phyloP scores from a whole-genome alignment of 768 basidiomycete species.

The Russula foetens region DNA sequence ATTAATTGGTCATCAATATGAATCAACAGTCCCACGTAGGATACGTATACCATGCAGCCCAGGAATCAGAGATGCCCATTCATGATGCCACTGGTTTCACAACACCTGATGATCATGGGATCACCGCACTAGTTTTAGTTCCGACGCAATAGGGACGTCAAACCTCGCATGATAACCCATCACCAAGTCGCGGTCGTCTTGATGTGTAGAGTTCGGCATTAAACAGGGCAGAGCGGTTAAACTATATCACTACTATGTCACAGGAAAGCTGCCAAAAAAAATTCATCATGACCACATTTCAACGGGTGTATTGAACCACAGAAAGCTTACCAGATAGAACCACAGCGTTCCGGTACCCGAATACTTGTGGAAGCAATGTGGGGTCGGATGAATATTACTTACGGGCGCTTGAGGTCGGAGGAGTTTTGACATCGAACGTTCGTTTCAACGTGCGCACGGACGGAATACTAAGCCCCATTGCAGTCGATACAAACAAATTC shows the following conservation, averaged over 20 bases:
- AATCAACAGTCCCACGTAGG: background rate
- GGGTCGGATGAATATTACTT: background rate
- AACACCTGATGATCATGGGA: background rate
- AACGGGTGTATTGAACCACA: background rate
- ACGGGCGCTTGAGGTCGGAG: background rate
- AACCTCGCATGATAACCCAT: conserved; percentile 10
- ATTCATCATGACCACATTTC: background rate
- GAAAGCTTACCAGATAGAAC: background rate
- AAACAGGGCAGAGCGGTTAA: background rate
- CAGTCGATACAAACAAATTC: background rate
- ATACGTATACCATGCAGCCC: background rate
- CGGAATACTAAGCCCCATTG: background rate
- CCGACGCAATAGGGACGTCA: background rate
- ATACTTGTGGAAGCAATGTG: conserved; percentile 1
- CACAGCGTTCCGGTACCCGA: conserved; percentile 1
- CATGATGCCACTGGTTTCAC: background rate
- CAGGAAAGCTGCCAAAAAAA: too few species aligned
- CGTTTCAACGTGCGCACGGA: background rate
- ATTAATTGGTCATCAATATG: background rate
- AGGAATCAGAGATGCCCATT: background rate
- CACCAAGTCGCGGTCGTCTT: background rate
- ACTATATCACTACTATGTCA: too few species aligned
- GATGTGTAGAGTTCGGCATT: conserved; percentile 3
- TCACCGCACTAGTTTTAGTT: background rate
- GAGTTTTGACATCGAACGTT: background rate